Evolutionary conservation across 257 asterid genomes (phyloP).

Genomic region (Craterostigma plantagineum): DNA sequence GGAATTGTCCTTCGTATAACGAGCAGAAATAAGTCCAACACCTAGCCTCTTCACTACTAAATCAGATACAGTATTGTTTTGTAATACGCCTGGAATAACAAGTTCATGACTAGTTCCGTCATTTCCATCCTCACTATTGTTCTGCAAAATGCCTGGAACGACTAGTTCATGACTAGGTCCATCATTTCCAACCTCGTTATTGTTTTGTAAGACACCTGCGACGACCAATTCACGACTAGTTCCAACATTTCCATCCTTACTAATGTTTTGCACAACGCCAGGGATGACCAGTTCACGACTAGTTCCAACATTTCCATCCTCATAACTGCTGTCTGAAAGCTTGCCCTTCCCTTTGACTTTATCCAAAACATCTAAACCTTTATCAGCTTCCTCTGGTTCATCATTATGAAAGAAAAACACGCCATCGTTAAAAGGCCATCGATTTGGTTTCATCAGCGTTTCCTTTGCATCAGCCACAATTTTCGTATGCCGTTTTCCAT

Average conservation of each 20-base stretch:
- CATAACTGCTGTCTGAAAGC: conserved; percentile 5
- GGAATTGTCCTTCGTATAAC: conserved; percentile 34
- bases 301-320: conserved; percentile 9
- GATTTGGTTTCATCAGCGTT: conserved; percentile 67
- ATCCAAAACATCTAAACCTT: conserved; percentile 6
- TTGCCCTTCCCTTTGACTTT: conserved; percentile 6
- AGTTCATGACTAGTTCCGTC: no score
- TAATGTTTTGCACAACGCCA: no score
- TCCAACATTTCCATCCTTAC: no score
- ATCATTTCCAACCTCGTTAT: conserved; percentile 14
- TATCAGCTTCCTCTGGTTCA: conserved; percentile 15
- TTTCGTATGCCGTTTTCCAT: conserved; percentile 56
- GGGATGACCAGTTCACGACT: conserved; percentile 11
- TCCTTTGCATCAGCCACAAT: conserved; percentile 53
- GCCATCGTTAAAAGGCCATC: conserved; percentile 90
- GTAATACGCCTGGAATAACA: conserved; percentile 65
- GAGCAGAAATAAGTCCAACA: conserved; percentile 45
- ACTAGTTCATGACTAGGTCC: conserved; percentile 17
- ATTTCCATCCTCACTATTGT: no score
- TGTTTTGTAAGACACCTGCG: conserved; percentile 50
- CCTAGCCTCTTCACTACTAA: conserved; percentile 47
- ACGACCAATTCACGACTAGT: conserved; percentile 11
- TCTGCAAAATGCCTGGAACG: conserved; percentile 58
- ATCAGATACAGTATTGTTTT: conserved; percentile 41
- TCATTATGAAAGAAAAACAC: conserved; percentile 52